These are phyloP conservation scores for Ophiostoma piceae DNA, from an alignment of 2,329 filamentous ascomycete genomes.

Conservation along the genomic window DNA sequence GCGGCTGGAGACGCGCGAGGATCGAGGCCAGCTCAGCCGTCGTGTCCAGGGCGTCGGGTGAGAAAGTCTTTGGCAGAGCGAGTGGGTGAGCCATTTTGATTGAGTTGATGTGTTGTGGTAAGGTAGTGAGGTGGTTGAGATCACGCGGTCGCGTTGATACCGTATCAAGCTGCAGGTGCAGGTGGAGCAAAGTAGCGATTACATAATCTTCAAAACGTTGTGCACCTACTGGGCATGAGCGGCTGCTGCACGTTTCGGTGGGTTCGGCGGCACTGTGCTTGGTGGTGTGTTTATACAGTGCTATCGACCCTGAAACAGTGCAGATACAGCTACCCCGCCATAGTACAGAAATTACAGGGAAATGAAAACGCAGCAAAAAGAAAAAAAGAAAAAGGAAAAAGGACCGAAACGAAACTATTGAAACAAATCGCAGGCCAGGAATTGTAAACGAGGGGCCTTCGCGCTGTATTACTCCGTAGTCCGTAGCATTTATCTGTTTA, in stretches of 20 bases:
- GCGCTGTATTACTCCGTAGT: slow-evolving; percentile 10
- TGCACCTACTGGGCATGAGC: background rate
- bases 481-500: background rate
- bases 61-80: slow-evolving; percentile 58
- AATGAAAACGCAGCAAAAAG: background rate
- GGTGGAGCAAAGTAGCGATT: background rate
- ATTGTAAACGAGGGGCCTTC: slow-evolving; percentile 3
- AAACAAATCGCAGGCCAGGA: background rate
- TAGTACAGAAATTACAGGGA: background rate
- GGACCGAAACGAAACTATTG: background rate
- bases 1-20: slow-evolving; percentile 64
- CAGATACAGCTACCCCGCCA: slow-evolving; percentile 1
- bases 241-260: slow-evolving; percentile 1
- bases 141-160: background rate
- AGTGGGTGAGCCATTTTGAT: slow-evolving; percentile 38
- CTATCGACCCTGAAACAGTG: background rate
- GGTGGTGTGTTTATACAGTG: background rate
- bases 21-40: slow-evolving; percentile 75
- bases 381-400: background rate
- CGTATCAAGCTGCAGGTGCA: background rate
- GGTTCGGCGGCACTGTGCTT: background rate
- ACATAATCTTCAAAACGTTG: background rate
- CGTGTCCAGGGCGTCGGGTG: slow-evolving; percentile 78
- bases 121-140: background rate
- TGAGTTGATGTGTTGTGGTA: background rate